Conservation (phyloP, 1,284 basidiomycete genomes). For the Malassezia sympodialis region DNA sequence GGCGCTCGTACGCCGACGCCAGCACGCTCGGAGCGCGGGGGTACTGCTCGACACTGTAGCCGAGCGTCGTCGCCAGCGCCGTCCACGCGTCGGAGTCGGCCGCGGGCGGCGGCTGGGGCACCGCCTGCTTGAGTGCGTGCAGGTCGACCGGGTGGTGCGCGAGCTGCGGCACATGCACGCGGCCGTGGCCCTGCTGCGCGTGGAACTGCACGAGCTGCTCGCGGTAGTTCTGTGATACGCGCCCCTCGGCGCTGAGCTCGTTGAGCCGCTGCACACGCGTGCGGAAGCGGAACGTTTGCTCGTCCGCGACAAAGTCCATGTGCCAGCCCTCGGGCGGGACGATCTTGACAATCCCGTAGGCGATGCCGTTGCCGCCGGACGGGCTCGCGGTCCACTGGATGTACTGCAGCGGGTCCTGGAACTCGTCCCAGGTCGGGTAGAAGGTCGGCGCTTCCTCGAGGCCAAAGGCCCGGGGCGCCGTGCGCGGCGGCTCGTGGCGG, state of each 20-base stretch:
- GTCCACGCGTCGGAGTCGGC: conserved; percentile 72
- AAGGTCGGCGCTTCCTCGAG: conserved; percentile 82
- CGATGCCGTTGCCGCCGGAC: conserved; percentile 57
- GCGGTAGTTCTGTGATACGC: conserved; percentile 91
- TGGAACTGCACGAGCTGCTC: conserved; percentile 73
- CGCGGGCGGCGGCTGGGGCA: conserved; percentile 60
- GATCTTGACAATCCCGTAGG: conserved; percentile 89
- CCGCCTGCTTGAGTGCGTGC: conserved; percentile 83
- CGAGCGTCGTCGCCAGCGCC: conserved; percentile 67
- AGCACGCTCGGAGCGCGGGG: neutral
- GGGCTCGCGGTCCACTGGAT: conserved; percentile 65
- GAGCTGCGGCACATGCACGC: conserved; percentile 79
- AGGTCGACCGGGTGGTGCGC: conserved; percentile 84
- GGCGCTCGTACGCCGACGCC: conserved; percentile 61
- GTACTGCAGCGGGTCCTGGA: conserved; percentile 89
- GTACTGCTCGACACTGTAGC: conserved; percentile 53
- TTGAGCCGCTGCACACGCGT: conserved; percentile 89
- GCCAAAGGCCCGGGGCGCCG: conserved; percentile 57
- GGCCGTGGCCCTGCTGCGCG: conserved; percentile 53
- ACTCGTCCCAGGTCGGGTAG: conserved; percentile 78
- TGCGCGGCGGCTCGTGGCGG: conserved; percentile 25
- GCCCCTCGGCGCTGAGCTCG: conserved; percentile 89
- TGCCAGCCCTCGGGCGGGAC: conserved; percentile 86
- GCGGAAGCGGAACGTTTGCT: conserved; percentile 83
- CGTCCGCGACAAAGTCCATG: conserved; percentile 92